phyloP scores from a whole-genome alignment of 2,329 filamentous ascomycete species.

The Hypoxylon sp. region DNA sequence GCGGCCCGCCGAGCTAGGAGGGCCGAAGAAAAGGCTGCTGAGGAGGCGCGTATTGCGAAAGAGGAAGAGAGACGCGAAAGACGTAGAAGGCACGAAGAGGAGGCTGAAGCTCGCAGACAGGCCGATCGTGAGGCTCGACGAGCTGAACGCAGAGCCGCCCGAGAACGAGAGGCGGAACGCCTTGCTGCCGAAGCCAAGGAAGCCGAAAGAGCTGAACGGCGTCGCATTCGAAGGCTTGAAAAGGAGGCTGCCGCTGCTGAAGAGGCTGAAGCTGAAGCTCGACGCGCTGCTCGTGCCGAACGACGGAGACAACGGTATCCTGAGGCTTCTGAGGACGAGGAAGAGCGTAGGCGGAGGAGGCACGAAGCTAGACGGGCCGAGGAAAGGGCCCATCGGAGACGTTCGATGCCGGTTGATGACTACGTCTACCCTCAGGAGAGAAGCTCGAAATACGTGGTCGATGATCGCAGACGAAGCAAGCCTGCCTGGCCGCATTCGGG shows the following conservation, averaged over 20 bases:
- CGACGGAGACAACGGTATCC: conserved; percentile 64
- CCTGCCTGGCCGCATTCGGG: conserved; percentile 73
- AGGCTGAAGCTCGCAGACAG: conserved; percentile 66
- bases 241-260: conserved; percentile 61
- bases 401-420: conserved; percentile 61
- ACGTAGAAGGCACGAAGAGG: conserved; percentile 67
- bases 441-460: conserved; percentile 56
- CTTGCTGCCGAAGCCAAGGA: conserved; percentile 63
- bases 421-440: conserved; percentile 61
- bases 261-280: conserved; percentile 64
- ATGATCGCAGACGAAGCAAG: conserved; percentile 53
- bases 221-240: conserved; percentile 56
- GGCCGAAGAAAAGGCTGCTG: conserved; percentile 66
- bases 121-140: conserved; percentile 73
- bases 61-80: conserved; percentile 71
- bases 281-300: conserved; percentile 63
- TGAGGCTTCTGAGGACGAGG: conserved; percentile 65
- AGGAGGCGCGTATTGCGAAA: conserved; percentile 70
- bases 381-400: conserved; percentile 59
- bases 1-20: conserved; percentile 74
- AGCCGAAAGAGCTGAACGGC: conserved; percentile 59
- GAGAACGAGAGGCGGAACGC: conserved; percentile 66
- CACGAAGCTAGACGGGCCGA: conserved; percentile 67
- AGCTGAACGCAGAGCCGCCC: conserved; percentile 67
- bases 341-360: conserved; percentile 67